Evolutionary conservation across 2,329 filamentous ascomycete genomes (phyloP), one percentile per base, ranked within the genome.

Genomic region (Cylindrodendrum hubeiense): DNA sequence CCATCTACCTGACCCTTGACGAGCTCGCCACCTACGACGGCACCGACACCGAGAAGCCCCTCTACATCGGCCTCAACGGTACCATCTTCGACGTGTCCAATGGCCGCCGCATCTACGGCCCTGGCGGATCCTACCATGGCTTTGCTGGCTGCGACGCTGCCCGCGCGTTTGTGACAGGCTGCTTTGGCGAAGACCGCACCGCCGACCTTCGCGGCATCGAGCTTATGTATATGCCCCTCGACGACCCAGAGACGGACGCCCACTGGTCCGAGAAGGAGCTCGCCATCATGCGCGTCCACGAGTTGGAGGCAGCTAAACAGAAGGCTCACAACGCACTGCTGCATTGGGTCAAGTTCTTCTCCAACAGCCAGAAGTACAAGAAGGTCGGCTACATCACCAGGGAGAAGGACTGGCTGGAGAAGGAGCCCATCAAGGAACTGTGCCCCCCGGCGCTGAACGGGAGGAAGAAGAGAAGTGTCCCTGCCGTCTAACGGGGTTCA

Each of bases 41-140:
- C 81, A 86, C 83, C 63, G 90, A 97, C 79, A 83, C 90, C 10
- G 79, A 81, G 8, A 89, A 91, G 65, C 96, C 96, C 7, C 89
- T 98, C 78, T 97, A 97, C 83, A 87, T 99, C 60, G 94, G 94
- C 67, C 90, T 99, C 75, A 95, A 96, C 83, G 91, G 92, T 75
- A 93, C 89, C 63, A 93, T 97, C 81, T 96, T 92, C 85, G 93
- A 97, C 79, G 93, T 97, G 43, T 88, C 88, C n/a, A 81, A 86
- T 30, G 90, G 90, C 58, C 85, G 88, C 72, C 79, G 86, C 79
- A 83, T 92, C 80, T 96, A 96, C 83, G 93, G 93, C 1, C 91
- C 95, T 0, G 94, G 94, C 28, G 96, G 95, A 5, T 90, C 89
- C 39, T 99, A 99, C 84, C 86, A 90, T 75, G 91, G 92, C 81